Evolutionary conservation across 305 asterid genomes (phyloP).

Genomic region (Rubia peregrina): DNA sequence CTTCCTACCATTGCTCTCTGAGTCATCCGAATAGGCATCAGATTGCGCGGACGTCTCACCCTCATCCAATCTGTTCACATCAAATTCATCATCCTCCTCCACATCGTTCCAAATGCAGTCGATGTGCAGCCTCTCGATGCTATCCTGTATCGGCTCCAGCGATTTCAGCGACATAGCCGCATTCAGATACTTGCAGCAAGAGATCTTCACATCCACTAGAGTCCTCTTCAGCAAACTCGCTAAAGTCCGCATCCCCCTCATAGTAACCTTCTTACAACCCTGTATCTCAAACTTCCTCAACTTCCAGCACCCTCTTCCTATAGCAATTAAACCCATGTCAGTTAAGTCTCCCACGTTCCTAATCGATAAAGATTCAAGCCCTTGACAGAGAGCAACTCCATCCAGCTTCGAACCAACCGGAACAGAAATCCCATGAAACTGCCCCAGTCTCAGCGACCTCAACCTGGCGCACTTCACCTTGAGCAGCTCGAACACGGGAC

Average conservation of each 20-base stretch:
- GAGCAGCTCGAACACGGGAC: conserved; percentile 76
- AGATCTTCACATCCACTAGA: conserved; percentile 60
- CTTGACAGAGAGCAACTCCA: conserved; percentile 68
- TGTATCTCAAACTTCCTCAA: conserved; percentile 61
- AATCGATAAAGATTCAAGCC: conserved; percentile 61
- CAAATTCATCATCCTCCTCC: conserved; percentile 40
- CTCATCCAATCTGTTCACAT: conserved; percentile 38
- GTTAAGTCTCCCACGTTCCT: conserved; percentile 60
- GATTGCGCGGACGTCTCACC: conserved; percentile 23
- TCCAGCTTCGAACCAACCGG: conserved; percentile 65
- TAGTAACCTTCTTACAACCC: conserved; percentile 64
- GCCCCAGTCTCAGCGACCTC: conserved; percentile 64
- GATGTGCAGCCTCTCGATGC: conserved; percentile 61
- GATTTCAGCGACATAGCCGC: conserved; percentile 57
- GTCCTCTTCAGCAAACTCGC: conserved; percentile 49
- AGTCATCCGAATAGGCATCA: conserved; percentile 14
- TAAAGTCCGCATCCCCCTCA: conserved; percentile 72
- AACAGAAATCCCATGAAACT: conserved; percentile 67
- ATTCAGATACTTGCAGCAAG: conserved; percentile 70
- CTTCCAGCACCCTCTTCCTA: conserved; percentile 75
- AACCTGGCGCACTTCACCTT: conserved; percentile 52
- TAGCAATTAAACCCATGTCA: conserved; percentile 85
- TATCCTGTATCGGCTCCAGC: conserved; percentile 65
- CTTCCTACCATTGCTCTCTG: conserved; percentile 20
- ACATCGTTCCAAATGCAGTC: conserved; percentile 66